Evolutionary conservation across 768 basidiomycete genomes (phyloP), one percentile per base, ranked within the genome.

Genomic region (Phanerodontia chrysosporium): DNA sequence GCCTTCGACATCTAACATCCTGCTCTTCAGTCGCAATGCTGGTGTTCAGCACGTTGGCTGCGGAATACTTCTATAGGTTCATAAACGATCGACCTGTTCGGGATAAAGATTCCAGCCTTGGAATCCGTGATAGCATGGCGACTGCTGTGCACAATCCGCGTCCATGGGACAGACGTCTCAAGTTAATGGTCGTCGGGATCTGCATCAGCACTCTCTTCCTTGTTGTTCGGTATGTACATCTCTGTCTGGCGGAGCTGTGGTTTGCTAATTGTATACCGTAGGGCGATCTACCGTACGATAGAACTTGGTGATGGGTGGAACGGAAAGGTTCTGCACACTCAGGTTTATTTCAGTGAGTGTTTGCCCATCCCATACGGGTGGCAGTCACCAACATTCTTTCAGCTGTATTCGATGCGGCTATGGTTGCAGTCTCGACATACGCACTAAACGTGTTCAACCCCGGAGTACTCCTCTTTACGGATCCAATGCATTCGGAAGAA

Each of bases 331-430:
- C 79, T 82, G 35, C 67, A 69, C 10, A 81, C 78, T 2, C 69
- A 85, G 60, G 61, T 74, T 4, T 77, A 75, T 58, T 80, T 81
- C 68, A 74, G 78, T 79, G 49, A 13, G 25, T 29, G 9, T 29
- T 53, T 30, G 16, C 18, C 3, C 45, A 24, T 44, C 13, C 4
- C 12, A 5, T 49, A 8, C 10, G 1, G 8, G 25, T 21, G 18
- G 16, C 44, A 9, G 27, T 5, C 2, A 42, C 9, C 10, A 7
- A 51, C 12, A n/a, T 13, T 5, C 14, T 25, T 25, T 10, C 58
- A 82, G 81, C 80, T 62, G 69, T 78, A 4, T 72, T 83, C n/a
- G 83, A 83, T 63, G 81, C 78, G 18, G 72, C 69, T 14, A 76
- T 81, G 74, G 71, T 82, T 48, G 65, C 71, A 1, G 62, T 82